Evolutionary conservation across 208 protist species (phyloP), one percentile per base, ranked within the genome.

Genomic region (Blastocrithidia nonstop): DNA sequence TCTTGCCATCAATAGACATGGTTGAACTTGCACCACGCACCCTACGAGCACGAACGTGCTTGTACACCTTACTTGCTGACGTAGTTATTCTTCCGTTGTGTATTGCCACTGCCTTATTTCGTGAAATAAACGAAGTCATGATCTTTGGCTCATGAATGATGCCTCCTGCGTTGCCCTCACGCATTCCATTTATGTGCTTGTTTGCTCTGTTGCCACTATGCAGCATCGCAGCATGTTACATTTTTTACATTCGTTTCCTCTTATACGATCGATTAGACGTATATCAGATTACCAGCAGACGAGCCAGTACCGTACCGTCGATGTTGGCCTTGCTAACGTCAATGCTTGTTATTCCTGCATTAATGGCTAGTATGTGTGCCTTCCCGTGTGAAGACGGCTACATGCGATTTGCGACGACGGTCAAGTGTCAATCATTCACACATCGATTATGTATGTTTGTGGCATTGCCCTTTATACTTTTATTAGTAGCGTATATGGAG

Each of bases 31-130:
- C 11, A 40, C 55, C 49, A 8, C 2, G 16, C 15, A 54, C 47
- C 16, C 27, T 52, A 11, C 50, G 25, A 4, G 54, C 45, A 5
- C 13, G 24, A 22, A 26, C 45, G 16, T 37, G 24, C 0, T 32
- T 66, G 16, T 25, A 44, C 35, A 47, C 41, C 26, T 22, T 54
- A 23, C 3, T 64, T 8, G 43, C 45, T 0, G 65, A 72, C 33
- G n/a, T 39, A 4, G n/a, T 64, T 1, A 17, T 57, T 15, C 42
- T 72, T 2, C 64, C 64, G 0, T 22, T 66, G 11, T 37, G 31
- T 3, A 13, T 59, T 1, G 47, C 29, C 25, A 20, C 55, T 2
- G 43, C 48, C 11, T 37, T 46, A 6, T 66, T 61, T 24, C 46
- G 37, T 39, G n/a, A n/a, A n/a, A n/a, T n/a, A n/a, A 33, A 35